Conservation (phyloP, 306 rosid species). For the Malus domestica region ASM211411v1 NC_041798.1:25192501-25193000, state of each 20-base stretch:
- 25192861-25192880: too few relatives aligned
- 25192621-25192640: neutral
- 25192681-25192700: neutral
- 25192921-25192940: too few relatives aligned
- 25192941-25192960: too few relatives aligned
- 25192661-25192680: neutral
- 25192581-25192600: neutral
- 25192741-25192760: neutral
- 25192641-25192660: neutral
- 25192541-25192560: neutral
- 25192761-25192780: neutral
- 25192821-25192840: accelerated
- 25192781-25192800: too few relatives aligned
- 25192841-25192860: too few relatives aligned
- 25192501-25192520: neutral
- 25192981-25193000: too few relatives aligned
- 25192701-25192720: neutral
- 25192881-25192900: accelerated
- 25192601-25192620: neutral
- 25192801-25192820: too few relatives aligned
- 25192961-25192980: too few relatives aligned
- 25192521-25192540: neutral
- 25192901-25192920: too few relatives aligned
- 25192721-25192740: neutral
- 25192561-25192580: neutral